phyloP scores from a whole-genome alignment of 176 grass and related monocot genomes.

The Eragrostis nindensis region DNA sequence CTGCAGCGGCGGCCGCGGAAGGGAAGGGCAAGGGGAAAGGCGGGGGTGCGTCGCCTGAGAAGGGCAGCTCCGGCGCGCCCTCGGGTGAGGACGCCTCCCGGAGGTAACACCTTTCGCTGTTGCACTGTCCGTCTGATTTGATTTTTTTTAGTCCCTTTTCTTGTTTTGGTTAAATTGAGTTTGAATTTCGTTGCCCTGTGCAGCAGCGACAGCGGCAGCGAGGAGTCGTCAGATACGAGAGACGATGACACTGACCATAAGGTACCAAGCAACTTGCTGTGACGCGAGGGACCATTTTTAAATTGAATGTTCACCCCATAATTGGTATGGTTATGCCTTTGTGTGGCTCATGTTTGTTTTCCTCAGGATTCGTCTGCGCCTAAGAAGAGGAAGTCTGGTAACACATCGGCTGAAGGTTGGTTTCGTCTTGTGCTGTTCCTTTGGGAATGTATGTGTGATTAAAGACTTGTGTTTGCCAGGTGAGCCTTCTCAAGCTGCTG shows the following conservation, averaged over 20 bases:
- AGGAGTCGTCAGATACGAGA: conserved; percentile 76
- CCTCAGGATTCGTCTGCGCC: conserved; percentile 64
- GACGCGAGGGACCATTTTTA: conserved; percentile 35
- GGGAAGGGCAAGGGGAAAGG: conserved; percentile 68
- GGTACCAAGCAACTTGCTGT: conserved; percentile 54
- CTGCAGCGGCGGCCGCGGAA: conserved; percentile 43
- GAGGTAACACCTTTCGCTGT: conserved; percentile 46
- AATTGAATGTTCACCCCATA: conserved; percentile 34
- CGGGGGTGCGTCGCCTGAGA: conserved; percentile 53
- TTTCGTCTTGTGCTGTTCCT: neutral
- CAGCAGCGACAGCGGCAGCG: conserved; percentile 72
- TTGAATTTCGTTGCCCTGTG: conserved; percentile 36
- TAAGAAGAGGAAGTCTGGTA: conserved; percentile 84
- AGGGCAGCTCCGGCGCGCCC: conserved; percentile 53
- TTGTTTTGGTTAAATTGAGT: conserved; percentile 24
- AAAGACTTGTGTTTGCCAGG: conserved; percentile 46
- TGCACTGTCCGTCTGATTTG: conserved; percentile 12
- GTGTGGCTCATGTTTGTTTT: conserved; percentile 42
- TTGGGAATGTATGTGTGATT: neutral
- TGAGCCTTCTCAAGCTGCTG: conserved; percentile 58
- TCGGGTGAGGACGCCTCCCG: conserved; percentile 67
- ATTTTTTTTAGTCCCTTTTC: neutral
- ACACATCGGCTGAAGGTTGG: conserved; percentile 62
- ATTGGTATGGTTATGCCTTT: conserved; percentile 38
- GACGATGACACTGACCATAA: conserved; percentile 69